Base-by-base conservation (phyloP, 169 alveolate genomes). In the Cryptosporidium sp. region DNA sequence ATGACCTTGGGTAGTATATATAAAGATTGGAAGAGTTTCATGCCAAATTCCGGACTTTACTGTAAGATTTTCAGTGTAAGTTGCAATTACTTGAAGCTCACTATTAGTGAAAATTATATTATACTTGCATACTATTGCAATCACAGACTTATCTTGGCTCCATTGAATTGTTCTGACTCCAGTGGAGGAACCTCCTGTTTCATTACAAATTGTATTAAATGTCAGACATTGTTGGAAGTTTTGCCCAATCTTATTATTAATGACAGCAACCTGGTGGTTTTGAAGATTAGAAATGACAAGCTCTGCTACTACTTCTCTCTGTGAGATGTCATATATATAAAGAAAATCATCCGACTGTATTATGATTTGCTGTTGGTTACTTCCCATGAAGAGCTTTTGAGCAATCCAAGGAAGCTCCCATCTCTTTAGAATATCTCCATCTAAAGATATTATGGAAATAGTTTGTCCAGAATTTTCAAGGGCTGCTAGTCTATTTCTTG, bases 241-340 rank as follows among this genome's bases (percentile, higher is more conserved):
- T 71, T 87, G 86, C 3, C 94, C 91, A 45, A 91, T 85, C 61
- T 93, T 93, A 23, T 70, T 61, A 70, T 92, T 92, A 94, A 95
- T 94, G 37, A 89, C 84, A 8, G 94, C 96, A 69, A 84, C 85
- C 84, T 80, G 89, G 51, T 80, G 89, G 53, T 65, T 80, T 37
- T 93, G 95, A 72, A 93, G 71, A 62, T 93, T 93, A n/a, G 94
- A 86, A 39, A 91, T 71, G 85, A 86, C 92, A 6, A 94, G 85
- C 9, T 93, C 94, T 56, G 85, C 69, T 18, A 91, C 21, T 12
- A 93, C 87, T 92, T 94, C 94, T 91, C 91, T 93, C 7, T 93
- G 91, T 31, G 94, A 85, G n/a, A 95, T 93, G 68, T 95, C 97
- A 85, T 91, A 94, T 31, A 95, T 85, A n/a, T 86, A 87, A 5